These are phyloP conservation scores for Mycena albidolilacea DNA, from an alignment of 768 basidiomycete species.

Conservation along the genomic window DNA sequence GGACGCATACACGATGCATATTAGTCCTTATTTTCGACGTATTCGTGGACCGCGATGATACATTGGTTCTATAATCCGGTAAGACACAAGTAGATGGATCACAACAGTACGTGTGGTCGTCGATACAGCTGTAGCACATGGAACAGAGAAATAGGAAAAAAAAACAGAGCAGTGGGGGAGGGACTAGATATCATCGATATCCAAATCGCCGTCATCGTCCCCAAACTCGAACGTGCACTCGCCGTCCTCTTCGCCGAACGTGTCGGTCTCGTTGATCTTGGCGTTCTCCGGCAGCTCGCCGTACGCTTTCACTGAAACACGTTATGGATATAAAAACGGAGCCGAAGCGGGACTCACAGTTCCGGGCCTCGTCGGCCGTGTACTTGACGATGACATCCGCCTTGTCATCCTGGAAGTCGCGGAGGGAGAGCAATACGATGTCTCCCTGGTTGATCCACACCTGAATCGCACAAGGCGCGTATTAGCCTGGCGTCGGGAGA, in stretches of 20 bases:
- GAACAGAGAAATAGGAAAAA: not conserved
- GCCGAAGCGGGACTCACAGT: conserved; percentile 59
- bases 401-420: conserved; percentile 99
- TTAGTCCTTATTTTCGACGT: not conserved
- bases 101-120: conserved; percentile 37
- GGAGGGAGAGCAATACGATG: conserved; percentile 93
- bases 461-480: conserved; percentile 55
- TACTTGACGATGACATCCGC: conserved; percentile 99
- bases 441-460: conserved; percentile 99
- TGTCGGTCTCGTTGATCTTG: conserved; percentile 97
- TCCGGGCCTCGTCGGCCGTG: conserved; percentile 94
- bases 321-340: not conserved
- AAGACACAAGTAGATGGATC: conserved; percentile 37
- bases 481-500: not conserved
- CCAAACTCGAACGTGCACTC: conserved; percentile 91
- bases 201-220: conserved; percentile 89
- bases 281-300: conserved; percentile 97
- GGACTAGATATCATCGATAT: conserved; percentile 89
- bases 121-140: conserved; percentile 40
- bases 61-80: conserved; percentile 39
- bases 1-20: too few relatives aligned
- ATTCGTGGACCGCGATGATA: conserved; percentile 12
- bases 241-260: conserved; percentile 91
- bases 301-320: conserved; percentile 88
- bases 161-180: not conserved